These are phyloP conservation scores for Hypoxylon cercidicola DNA, from an alignment of 495 filamentous ascomycete species.

Conservation along the genomic window DNA sequence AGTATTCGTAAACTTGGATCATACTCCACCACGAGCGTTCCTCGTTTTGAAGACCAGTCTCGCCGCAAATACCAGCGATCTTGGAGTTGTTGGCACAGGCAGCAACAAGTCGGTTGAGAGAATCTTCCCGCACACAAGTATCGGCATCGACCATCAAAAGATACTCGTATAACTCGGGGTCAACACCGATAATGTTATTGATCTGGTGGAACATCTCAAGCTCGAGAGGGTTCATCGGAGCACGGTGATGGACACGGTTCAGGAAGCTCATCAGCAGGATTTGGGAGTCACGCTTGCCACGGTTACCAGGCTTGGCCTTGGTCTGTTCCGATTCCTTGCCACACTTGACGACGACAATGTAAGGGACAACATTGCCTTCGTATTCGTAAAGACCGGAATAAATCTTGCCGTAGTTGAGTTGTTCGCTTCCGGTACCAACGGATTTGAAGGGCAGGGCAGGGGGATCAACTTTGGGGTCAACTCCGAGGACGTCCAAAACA, in stretches of 20 bases:
- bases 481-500: conserved; percentile 94
- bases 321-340: conserved; percentile 94
- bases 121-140: conserved; percentile 93
- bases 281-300: conserved; percentile 97
- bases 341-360: conserved; percentile 94
- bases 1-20: conserved; percentile 99
- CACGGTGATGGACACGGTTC: conserved; percentile 94
- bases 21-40: conserved; percentile 97
- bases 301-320: conserved; percentile 94
- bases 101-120: conserved; percentile 90
- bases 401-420: conserved; percentile 98
- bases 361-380: conserved; percentile 97
- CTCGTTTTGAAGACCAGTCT: conserved; percentile 96
- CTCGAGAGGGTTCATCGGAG: conserved; percentile 93
- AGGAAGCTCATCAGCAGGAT: conserved; percentile 87
- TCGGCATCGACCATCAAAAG: conserved; percentile 98
- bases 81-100: conserved; percentile 93
- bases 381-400: conserved; percentile 98
- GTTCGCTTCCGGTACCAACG: conserved; percentile 87
- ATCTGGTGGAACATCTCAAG: conserved; percentile 99
- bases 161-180: conserved; percentile 97
- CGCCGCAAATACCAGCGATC: conserved; percentile 96
- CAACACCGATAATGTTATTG: conserved; percentile 98
- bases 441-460: conserved; percentile 92
- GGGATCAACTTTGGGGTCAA: conserved; percentile 96